Percentiles rank a stretch among this genome's conserved stretches.
Conservation (phyloP, 2,329 filamentous ascomycete genomes). For the Neurospora crassa region DNA sequence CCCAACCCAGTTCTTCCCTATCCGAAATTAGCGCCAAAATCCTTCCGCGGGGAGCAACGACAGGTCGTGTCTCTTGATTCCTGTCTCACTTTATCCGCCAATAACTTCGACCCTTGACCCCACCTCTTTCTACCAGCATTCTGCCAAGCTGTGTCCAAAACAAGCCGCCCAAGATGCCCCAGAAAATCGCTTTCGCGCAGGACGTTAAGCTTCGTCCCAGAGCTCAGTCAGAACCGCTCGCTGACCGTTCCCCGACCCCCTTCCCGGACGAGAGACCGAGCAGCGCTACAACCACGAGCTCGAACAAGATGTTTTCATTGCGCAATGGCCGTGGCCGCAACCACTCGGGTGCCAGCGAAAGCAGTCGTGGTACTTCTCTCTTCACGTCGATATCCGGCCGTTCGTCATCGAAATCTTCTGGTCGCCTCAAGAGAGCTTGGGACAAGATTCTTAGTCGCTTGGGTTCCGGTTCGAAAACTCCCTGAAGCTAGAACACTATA, state of each 20-base stretch:
- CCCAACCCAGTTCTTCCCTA: not conserved
- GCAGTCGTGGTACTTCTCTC: not conserved
- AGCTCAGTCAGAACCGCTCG: not conserved
- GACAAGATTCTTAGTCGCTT: not conserved
- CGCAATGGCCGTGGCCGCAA: not conserved
- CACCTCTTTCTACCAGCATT: not conserved
- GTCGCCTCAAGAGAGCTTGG: not conserved
- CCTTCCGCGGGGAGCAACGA: not conserved
- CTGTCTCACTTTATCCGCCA: not conserved
- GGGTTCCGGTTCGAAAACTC: not conserved
- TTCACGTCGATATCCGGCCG: not conserved
- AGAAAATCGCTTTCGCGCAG: not conserved
- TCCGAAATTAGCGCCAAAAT: not conserved
- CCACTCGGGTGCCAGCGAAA: not conserved
- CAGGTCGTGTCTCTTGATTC: not conserved
- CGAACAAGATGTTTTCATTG: not conserved
- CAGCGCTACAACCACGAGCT: not conserved
- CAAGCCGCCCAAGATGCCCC: not conserved
- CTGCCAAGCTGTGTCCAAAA: not conserved
- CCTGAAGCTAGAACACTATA: not conserved
- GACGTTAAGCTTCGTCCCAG: not conserved
- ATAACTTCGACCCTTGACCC: not conserved
- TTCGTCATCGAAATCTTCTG: not conserved
- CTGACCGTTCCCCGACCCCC: not conserved
- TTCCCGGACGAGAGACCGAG: not conserved